Evolutionary conservation across 768 basidiomycete genomes (phyloP).

Genomic region (Dictyophora rubrovolvata): DNA sequence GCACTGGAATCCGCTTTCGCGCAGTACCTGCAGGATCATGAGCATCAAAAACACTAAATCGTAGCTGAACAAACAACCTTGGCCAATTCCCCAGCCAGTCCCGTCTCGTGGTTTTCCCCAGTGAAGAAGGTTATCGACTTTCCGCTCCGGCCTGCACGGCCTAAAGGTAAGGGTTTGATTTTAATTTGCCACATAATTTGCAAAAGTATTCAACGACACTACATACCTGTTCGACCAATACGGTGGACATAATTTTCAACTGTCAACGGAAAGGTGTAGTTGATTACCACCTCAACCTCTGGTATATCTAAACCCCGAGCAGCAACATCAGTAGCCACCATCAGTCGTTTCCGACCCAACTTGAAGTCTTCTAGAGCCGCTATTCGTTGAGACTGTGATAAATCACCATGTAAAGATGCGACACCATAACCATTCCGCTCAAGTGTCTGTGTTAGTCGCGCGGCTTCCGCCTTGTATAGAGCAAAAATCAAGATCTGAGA

Average conservation of each 20-base stretch:
- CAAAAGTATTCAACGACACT: slow-evolving; percentile 18
- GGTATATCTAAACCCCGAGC: slow-evolving; percentile 97
- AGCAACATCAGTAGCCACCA: slow-evolving; percentile 97
- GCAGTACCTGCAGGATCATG: slow-evolving; percentile 46
- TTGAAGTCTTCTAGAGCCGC: slow-evolving; percentile 83
- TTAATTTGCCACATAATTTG: slow-evolving; percentile 9
- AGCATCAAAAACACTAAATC: no score
- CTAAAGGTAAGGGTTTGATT: slow-evolving; percentile 26
- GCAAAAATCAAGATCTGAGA: slow-evolving; percentile 85
- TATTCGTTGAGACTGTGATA: slow-evolving; percentile 77
- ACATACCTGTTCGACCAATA: slow-evolving; percentile 76
- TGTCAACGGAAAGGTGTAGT: slow-evolving; percentile 96
- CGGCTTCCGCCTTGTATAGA: slow-evolving; percentile 94
- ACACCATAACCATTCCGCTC: slow-evolving; percentile 66
- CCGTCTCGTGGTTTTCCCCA: slow-evolving; percentile 75
- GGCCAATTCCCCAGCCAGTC: slow-evolving; percentile 87
- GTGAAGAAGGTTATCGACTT: slow-evolving; percentile 97
- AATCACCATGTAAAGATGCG: slow-evolving; percentile 80
- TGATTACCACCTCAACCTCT: slow-evolving; percentile 86
- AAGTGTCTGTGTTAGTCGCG: slow-evolving; percentile 78
- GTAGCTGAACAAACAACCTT: background rate
- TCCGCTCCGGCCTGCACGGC: slow-evolving; percentile 82
- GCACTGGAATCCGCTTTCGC: slow-evolving; percentile 77
- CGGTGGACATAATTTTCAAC: slow-evolving; percentile 91
- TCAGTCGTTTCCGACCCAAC: slow-evolving; percentile 62